These are phyloP conservation scores for Meyerozyma carpophila DNA, from an alignment of 1,139 yeast species.

Conservation along the genomic window DNA sequence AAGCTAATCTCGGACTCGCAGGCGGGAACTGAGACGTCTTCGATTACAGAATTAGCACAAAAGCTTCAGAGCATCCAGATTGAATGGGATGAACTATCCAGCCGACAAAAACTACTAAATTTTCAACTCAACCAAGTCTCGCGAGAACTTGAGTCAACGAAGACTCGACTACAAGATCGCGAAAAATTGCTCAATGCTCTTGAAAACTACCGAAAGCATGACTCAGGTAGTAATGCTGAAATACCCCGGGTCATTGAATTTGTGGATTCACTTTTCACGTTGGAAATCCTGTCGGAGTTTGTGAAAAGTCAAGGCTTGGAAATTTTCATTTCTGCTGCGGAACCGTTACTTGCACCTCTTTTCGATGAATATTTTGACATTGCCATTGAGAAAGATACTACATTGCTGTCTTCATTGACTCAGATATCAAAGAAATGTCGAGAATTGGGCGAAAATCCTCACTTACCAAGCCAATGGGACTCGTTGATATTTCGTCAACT, in stretches of 20 bases:
- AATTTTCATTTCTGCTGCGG: neutral
- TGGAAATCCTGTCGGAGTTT: neutral
- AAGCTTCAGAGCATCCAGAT: slow-evolving; percentile 52
- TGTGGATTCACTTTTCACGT: neutral
- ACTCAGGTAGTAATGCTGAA: neutral
- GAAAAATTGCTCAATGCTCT: neutral
- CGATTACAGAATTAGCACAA: slow-evolving; percentile 13
- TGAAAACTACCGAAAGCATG: neutral
- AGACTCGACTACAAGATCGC: neutral
- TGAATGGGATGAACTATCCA: slow-evolving; percentile 41
- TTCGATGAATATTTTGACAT: neutral
- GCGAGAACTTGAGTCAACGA: neutral
- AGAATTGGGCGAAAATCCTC: neutral
- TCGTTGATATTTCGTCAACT: neutral
- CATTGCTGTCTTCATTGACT: neutral
- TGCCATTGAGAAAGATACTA: neutral
- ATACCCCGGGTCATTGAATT: neutral
- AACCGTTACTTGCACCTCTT: neutral
- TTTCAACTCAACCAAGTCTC: neutral
- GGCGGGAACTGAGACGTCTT: neutral
- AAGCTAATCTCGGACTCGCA: slow-evolving; percentile 16
- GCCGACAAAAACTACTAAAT: neutral
- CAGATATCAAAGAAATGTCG: neutral
- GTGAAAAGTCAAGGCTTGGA: neutral
- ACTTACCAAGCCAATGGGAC: neutral